Evolutionary conservation across 2,329 filamentous ascomycete genomes (phyloP), one percentile per base, ranked within the genome.

Genomic region (Penicillium verrucosum): DNA sequence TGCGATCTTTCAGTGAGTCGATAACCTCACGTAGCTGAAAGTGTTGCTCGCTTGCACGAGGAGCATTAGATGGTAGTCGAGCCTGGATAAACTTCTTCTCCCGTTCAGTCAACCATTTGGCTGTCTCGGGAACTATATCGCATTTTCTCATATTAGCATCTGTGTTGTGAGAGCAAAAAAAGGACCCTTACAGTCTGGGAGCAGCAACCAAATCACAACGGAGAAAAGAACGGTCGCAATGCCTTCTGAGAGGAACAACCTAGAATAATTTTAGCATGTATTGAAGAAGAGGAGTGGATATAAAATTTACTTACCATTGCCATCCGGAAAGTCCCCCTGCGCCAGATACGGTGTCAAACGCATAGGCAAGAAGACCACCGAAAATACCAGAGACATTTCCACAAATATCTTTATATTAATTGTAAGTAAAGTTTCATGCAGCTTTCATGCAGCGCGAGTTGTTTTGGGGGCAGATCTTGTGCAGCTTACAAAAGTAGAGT

Each of bases 61-160:
- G 77, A 0, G 77, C 68, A 60, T 79, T 79, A 3, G 66, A 59
- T 1, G 77, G 76, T 0, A 79, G 66, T 16, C 78, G 73, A 14
- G 76, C 77, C 64, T 81, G 76, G 18, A 81, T 72, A 59, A 81
- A 82, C 5, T 73, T 74, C 59, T 80, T 79, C 46, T 82, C 80
- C 42, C 65, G 75, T 4, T 76, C 72, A 0, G 72, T 76, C 34
- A 81, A 67, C 78, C 78, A 81, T 44, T 68, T 71, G 8, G 80
- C 79, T 38, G 69, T 73, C 4, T 70, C 64, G 0, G 78, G 77
- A 51, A 80, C 77, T 78, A 37, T 5, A 29, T 14, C 10, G 12
- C 3, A n/a, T 27, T 23, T 10, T 44, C 4, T 38, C 8, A 32
- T 21, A 12, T 62, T 37, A 60, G 47, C 14, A 1, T 47, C 12